Evolutionary conservation across 2,329 filamentous ascomycete species (phyloP), one percentile per base, ranked within the genome.

Genomic region (Sporothrix humicola): DNA sequence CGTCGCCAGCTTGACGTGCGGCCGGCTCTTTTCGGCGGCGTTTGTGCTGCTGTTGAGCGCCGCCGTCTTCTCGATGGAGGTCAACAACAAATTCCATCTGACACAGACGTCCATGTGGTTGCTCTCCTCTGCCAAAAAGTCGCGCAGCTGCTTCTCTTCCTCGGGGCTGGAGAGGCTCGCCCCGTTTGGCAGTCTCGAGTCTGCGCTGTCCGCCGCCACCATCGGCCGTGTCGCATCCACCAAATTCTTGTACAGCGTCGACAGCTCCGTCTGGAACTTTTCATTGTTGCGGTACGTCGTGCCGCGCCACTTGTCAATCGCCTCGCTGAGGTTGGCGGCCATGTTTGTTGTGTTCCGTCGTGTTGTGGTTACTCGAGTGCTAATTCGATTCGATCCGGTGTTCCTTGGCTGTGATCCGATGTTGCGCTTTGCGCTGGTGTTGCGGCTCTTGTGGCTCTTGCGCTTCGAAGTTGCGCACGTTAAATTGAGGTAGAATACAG

Each of bases 251-350:
- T 54, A 56, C 26, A 69, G 66, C 7, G 17, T 26, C n/a, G 15
- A n/a, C n/a, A 50, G 44, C 48, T 69, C 26, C 48, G 42, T 44
- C 44, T 56, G 48, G 31, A 69, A 56, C 48, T 9, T 50, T 12
- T 3, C 54, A 50, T 20, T 56, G 66, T 69, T 50, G 5, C 13
- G 12, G 54, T 58, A 58, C 20, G 54, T 26, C 42, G 23, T 15
- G 5, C 23, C 56, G 48, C 66, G 66, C 66, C 66, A 69, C 42
- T 2, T 54, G 5, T 52, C 65, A 42, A 69, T 69, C 9, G 65
- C 65, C 46, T 20, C 56, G 12, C 15, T 44, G 23, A 56, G 50
- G 20, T 69, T 54, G n/a, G 26, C 50, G 9, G 56, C 66, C 66
- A 56, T 69, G 3, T 9, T 3, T 26, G 23, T 3, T 37, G 31